phyloP scores from a whole-genome alignment of 2,329 filamentous ascomycete species.

The Exophiala phaeomuriformis region DNA sequence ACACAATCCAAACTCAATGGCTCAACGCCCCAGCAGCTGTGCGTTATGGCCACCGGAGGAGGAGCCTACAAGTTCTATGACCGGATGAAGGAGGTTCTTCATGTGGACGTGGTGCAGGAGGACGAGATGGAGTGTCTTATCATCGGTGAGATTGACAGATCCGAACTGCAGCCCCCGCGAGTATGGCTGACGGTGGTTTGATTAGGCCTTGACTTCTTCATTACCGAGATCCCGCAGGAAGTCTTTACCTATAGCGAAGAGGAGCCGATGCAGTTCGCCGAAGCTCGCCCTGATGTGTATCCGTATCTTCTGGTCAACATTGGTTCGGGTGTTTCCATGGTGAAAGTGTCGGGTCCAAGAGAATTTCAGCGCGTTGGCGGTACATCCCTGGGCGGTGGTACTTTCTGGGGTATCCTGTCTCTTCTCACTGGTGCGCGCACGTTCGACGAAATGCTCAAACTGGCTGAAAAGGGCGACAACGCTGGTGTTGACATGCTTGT shows the following conservation, averaged over 20 bases:
- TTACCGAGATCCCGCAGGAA: slow-evolving; percentile 92
- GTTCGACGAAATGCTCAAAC: slow-evolving; percentile 96
- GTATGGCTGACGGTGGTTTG: slow-evolving; percentile 2
- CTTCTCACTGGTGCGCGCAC: slow-evolving; percentile 85
- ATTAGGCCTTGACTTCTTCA: slow-evolving; percentile 91
- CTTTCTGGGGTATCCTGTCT: slow-evolving; percentile 88
- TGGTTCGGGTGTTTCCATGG: slow-evolving; percentile 90
- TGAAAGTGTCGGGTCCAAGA: slow-evolving; percentile 87
- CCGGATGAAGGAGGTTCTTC: slow-evolving; percentile 68
- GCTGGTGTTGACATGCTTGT: slow-evolving; percentile 91
- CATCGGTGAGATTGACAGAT: slow-evolving; percentile 55
- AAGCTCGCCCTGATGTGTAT: slow-evolving; percentile 73
- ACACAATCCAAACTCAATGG: slow-evolving; percentile 73
- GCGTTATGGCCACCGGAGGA: slow-evolving; percentile 91
- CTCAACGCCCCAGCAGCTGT: slow-evolving; percentile 62
- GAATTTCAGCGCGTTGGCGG: slow-evolving; percentile 87
- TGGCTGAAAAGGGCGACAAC: slow-evolving; percentile 88
- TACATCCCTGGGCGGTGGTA: slow-evolving; percentile 91
- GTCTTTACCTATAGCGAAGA: slow-evolving; percentile 90
- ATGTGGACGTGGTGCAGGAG: slow-evolving; percentile 77
- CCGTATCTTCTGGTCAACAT: slow-evolving; percentile 98
- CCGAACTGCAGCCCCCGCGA: too few relatives aligned
- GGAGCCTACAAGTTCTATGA: slow-evolving; percentile 97
- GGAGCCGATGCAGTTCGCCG: slow-evolving; percentile 83
- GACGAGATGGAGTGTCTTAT: slow-evolving; percentile 99